Evolutionary conservation across 83 land plant genomes (phyloP), one percentile per base, ranked within the genome.

Genomic region (Thuja plicata): DNA sequence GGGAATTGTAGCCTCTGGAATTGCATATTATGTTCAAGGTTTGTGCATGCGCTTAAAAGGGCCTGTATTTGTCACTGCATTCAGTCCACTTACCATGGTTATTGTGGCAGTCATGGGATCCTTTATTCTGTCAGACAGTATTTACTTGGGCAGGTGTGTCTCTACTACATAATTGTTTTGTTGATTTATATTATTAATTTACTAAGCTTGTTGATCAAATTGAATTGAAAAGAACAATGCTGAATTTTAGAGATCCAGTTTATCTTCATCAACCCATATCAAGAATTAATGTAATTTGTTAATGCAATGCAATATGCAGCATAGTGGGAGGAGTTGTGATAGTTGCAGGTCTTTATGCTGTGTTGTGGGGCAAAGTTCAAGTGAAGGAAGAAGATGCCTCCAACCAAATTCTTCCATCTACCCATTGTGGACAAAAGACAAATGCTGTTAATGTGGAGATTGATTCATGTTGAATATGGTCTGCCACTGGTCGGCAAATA

Each of bases 1-100:
- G 93, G 93, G 93, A 34, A 82, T 92, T 13, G 87, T 92, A 43
- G 86, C 91, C 34, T 92, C 88, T 34, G 82, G 90, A 46, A 86
- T 90, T 87, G 89, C 92, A 43, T 79, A 87, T 82, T 90, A 90
- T 85, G 90, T 91, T 3, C 93, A 92, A 89, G 90, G 89, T 9
- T 15, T 92, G 88, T 91, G 91, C 62, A 89, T 89, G 66, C 48
- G 84, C 71, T 79, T 86, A 46, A 92, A 71, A 80, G 93, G 92
- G 4, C 93, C 93, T n/a, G 93, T 92, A 8, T 92, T 92, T 79
- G 91, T 86, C 46, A 90, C 93, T 19, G 93, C 93, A 40, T 92
- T 92, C 87, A 92, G 92, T 60, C 93, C 93, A 8, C 86, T 92
- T 0, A 87, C 86, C 62, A 92, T 91, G 89, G 87, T 92, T 37